Conservation (phyloP, 208 protist genomes). For the Trypanosoma congolense region DNA sequence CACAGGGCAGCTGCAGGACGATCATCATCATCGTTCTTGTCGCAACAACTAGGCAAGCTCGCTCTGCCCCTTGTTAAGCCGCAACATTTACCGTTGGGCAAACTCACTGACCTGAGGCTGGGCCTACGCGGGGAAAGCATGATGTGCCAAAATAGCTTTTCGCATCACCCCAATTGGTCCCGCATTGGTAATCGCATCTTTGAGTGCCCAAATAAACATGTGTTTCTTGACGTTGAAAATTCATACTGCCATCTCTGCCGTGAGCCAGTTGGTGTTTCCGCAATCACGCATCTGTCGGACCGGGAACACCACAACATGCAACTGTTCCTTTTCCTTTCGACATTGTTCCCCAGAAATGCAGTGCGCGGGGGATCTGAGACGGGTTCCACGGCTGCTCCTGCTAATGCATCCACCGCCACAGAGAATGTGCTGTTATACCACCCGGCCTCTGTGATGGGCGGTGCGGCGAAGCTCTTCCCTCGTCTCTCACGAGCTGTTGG, state of each 20-base stretch:
- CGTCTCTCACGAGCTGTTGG: background rate
- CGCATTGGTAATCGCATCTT: conserved; percentile 2
- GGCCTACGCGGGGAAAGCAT: conserved; percentile 2
- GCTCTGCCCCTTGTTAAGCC: too few relatives aligned
- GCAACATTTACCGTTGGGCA: background rate
- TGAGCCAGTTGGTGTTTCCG: conserved; percentile 3
- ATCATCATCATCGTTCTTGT: too few relatives aligned
- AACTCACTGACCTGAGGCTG: conserved; percentile 3
- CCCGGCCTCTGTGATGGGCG: background rate
- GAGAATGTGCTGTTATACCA: background rate
- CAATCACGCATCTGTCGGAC: background rate
- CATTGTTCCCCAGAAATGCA: background rate
- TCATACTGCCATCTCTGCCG: conserved; percentile 7
- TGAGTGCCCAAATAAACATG: conserved; percentile 9
- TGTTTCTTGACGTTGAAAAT: background rate
- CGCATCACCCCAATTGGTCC: background rate
- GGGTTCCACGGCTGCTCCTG: too few relatives aligned
- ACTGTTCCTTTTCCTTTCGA: background rate
- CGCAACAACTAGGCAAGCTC: too few relatives aligned
- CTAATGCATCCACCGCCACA: background rate
- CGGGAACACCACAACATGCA: conserved; percentile 4
- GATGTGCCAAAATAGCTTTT: background rate
- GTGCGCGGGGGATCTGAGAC: background rate
- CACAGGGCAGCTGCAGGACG: too few relatives aligned
- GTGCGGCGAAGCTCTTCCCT: background rate